These are phyloP conservation scores for Claviceps quebecensis DNA, from an alignment of 2,329 filamentous ascomycete genomes.

Conservation along the genomic window DNA sequence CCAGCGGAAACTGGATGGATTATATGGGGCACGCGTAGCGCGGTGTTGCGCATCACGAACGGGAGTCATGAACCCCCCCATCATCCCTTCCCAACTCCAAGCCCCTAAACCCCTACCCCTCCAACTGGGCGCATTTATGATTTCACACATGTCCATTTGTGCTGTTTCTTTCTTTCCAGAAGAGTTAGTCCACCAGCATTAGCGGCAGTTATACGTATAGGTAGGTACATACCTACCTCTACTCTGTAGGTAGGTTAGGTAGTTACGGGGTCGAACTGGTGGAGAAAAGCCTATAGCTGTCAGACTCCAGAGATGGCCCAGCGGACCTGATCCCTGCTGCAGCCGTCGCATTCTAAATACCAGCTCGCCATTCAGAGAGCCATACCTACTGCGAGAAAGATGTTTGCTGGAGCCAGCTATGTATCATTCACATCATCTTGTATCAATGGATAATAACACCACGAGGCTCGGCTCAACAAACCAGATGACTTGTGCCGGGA, in stretches of 20 bases:
- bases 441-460: too few species aligned
- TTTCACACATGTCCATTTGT: background rate
- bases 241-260: too few species aligned
- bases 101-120: too few species aligned
- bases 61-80: too few species aligned
- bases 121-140: too few species aligned
- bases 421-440: too few species aligned
- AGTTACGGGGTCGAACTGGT: too few species aligned
- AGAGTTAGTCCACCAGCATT: background rate
- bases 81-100: too few species aligned
- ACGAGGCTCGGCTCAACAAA: too few species aligned
- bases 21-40: background rate
- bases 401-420: background rate
- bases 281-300: too few species aligned
- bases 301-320: background rate
- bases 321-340: constrained; percentile 1
- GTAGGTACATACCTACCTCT: background rate
- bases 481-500: too few species aligned
- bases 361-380: background rate
- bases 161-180: background rate
- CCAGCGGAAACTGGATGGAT: background rate
- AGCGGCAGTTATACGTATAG: background rate
- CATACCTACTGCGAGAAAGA: background rate
- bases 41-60: background rate
- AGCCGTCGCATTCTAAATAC: constrained; percentile 5